phyloP scores from a whole-genome alignment of 805 yeast species.

The Isabelozyma pseudorhagii region DNA sequence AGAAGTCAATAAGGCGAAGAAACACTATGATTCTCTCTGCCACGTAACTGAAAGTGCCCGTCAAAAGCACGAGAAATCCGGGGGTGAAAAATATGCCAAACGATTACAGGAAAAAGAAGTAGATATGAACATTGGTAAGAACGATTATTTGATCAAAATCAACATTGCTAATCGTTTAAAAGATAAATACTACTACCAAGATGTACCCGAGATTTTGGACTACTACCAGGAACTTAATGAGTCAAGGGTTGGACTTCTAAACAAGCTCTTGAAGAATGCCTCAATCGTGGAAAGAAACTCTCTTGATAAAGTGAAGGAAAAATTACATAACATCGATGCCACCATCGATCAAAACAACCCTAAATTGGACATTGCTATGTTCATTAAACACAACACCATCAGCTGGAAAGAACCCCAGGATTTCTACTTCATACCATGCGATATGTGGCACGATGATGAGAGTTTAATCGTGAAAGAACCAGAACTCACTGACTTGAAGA shows the following conservation, averaged over 20 bases:
- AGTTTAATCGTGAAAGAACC: slow-evolving; percentile 54
- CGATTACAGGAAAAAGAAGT: slow-evolving; percentile 59
- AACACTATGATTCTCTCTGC: slow-evolving; percentile 78
- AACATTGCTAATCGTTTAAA: slow-evolving; percentile 85
- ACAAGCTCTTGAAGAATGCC: slow-evolving; percentile 65
- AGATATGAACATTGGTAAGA: slow-evolving; percentile 88
- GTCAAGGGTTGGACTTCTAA: slow-evolving; percentile 66
- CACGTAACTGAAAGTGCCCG: slow-evolving; percentile 77
- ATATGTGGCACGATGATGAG: slow-evolving; percentile 97
- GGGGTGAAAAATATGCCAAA: slow-evolving; percentile 47
- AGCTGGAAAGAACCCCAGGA: slow-evolving; percentile 86
- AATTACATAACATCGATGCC: slow-evolving; percentile 48
- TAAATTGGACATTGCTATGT: slow-evolving; percentile 80
- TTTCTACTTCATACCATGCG: slow-evolving; percentile 79
- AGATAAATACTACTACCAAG: slow-evolving; percentile 91
- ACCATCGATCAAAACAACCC: slow-evolving; percentile 72
- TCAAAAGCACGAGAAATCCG: slow-evolving; percentile 60
- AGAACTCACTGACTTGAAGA: slow-evolving; percentile 56
- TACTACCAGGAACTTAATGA: slow-evolving; percentile 82
- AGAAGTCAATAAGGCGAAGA: slow-evolving; percentile 63
- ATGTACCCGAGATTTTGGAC: slow-evolving; percentile 86
- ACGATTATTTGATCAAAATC: slow-evolving; percentile 74
- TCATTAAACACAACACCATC: slow-evolving; percentile 75
- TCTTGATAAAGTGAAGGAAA: slow-evolving; percentile 44
- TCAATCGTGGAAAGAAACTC: slow-evolving; percentile 53